phyloP scores from a whole-genome alignment of 2,329 filamentous ascomycete species.

The Sporothrix humicola region DNA sequence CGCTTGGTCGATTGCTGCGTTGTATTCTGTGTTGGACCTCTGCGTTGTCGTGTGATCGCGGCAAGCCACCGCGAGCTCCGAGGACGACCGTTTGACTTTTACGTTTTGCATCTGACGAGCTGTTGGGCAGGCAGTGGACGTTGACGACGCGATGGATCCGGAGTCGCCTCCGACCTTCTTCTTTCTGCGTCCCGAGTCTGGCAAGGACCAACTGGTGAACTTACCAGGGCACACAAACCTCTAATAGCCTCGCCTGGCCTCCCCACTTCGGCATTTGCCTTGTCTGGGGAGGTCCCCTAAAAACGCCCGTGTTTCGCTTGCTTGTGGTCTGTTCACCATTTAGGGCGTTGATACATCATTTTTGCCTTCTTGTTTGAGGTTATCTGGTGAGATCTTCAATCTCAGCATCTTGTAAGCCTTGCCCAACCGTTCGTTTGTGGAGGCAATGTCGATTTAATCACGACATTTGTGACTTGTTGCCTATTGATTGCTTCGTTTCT shows the following conservation, averaged over 20 bases:
- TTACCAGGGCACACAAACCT: neutral
- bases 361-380: neutral
- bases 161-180: too few relatives aligned
- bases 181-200: neutral
- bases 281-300: neutral
- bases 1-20: neutral
- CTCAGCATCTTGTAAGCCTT: neutral
- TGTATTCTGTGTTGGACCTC: neutral
- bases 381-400: too few relatives aligned
- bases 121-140: neutral
- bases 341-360: neutral
- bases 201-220: neutral
- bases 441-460: neutral
- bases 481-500: neutral
- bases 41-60: neutral
- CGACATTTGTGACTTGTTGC: neutral
- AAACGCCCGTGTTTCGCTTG: conserved; percentile 1
- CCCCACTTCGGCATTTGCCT: conserved; percentile 10
- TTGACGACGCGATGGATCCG: too few relatives aligned
- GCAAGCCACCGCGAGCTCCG: conserved; percentile 6
- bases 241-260: neutral
- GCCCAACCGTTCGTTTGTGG: neutral
- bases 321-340: neutral
- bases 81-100: neutral
- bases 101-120: neutral